A percentile compares a stretch with the other conserved stretches of the same genome.
Conservation (phyloP, 1,284 basidiomycete genomes). For the Peniophora sp. region DNA sequence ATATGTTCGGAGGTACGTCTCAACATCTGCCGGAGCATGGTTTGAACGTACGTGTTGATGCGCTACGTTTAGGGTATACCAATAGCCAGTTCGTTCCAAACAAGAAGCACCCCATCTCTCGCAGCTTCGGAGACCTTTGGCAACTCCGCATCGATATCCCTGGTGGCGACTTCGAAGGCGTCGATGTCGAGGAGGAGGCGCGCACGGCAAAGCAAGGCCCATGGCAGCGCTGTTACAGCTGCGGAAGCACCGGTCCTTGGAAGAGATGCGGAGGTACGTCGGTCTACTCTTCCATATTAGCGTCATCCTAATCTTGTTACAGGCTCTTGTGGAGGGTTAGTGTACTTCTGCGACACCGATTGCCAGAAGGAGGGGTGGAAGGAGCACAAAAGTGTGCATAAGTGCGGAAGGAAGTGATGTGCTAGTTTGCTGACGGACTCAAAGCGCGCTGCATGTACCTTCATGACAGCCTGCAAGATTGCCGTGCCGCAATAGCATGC, state of each 20-base stretch:
- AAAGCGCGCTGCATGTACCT: no score
- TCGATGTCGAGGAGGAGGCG: conserved; percentile 29
- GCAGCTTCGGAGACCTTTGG: conserved; percentile 31
- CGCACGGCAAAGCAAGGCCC: conserved; percentile 28
- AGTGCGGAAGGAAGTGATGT: conserved; percentile 12
- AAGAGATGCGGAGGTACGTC: conserved; percentile 31
- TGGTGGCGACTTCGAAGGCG: conserved; percentile 26
- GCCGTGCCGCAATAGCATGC: no score
- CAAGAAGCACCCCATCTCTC: conserved; percentile 19
- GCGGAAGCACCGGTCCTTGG: conserved; percentile 28
- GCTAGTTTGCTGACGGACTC: no score
- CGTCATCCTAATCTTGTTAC: no score
- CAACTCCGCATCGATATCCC: conserved; percentile 28
- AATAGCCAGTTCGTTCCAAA: conserved; percentile 27
- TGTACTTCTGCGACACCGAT: conserved; percentile 20
- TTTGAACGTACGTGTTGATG: no score
- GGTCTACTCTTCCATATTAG: no score
- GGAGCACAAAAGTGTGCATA: conserved; percentile 20
- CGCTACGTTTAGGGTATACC: conserved; percentile 19
- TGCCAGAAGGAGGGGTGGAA: conserved; percentile 23
- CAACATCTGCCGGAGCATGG: no score
- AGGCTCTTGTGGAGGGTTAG: conserved; percentile 19
- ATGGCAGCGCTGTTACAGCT: conserved; percentile 34
- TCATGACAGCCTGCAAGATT: no score
- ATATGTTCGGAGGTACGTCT: conserved; percentile 21